These are phyloP conservation scores for Deinandra increscens DNA, from an alignment of 129 eudicot genomes.

Conservation along the genomic window DNA sequence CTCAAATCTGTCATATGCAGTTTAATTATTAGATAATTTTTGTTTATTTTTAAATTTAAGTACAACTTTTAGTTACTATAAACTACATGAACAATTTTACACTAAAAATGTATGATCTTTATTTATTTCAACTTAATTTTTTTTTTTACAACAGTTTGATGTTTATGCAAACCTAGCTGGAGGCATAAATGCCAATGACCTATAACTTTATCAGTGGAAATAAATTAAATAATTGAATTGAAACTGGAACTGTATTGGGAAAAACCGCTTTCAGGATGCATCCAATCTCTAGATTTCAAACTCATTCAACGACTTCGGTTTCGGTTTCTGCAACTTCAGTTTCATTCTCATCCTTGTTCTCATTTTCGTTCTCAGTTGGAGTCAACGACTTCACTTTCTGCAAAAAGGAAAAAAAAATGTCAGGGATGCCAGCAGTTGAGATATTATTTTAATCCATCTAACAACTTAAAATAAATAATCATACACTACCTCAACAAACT, in stretches of 20 bases:
- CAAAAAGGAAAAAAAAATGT: constrained; percentile 22
- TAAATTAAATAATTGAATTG: constrained; percentile 6
- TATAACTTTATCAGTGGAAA: constrained; percentile 17
- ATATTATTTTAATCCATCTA: background rate
- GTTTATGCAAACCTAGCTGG: constrained; percentile 7
- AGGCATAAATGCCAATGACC: constrained; percentile 20
- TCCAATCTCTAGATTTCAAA: constrained; percentile 42
- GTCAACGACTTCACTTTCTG: constrained; percentile 71
- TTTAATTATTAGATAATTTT: background rate
- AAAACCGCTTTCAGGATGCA: constrained; percentile 13
- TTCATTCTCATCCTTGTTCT: constrained; percentile 21
- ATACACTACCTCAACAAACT: constrained; percentile 64
- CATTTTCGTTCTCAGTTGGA: constrained; percentile 24
- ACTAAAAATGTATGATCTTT: background rate
- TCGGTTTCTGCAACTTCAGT: constrained; percentile 56
- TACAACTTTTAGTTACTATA: background rate
- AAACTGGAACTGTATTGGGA: constrained; percentile 21
- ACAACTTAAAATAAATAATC: background rate
- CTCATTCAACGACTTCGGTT: constrained; percentile 68
- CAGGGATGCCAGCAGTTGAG: background rate
- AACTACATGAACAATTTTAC: background rate
- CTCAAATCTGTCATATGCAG: background rate
- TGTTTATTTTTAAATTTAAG: background rate
- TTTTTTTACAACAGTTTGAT: background rate
- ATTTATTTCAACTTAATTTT: background rate